These are phyloP conservation scores for Firmiana major DNA, from an alignment of 345 rosid genomes.

Conservation along the genomic window DNA sequence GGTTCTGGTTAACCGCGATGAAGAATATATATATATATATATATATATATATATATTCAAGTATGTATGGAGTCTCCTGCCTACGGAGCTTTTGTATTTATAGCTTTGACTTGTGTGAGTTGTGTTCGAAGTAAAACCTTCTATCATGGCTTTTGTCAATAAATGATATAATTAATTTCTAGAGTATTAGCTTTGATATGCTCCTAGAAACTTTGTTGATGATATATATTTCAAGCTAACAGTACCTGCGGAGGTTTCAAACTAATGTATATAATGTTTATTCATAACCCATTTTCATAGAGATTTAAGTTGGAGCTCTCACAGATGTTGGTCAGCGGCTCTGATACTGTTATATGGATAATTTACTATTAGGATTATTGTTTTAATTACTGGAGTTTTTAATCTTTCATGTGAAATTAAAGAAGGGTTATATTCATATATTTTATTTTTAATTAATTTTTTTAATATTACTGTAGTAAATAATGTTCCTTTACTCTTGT, in stretches of 20 bases:
- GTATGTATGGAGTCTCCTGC: not conserved
- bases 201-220: not conserved
- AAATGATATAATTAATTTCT: not conserved
- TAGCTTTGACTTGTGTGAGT: not conserved
- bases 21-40: not conserved
- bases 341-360: too few species aligned
- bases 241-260: too few species aligned
- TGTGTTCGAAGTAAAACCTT: not conserved
- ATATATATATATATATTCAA: not conserved
- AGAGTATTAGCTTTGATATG: not conserved
- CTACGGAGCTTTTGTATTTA: not conserved
- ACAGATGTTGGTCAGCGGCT: not conserved
- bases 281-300: too few species aligned
- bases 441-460: too few species aligned
- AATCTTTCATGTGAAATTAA: too few species aligned
- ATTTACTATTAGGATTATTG: not conserved
- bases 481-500: not conserved
- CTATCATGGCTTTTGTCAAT: slow-evolving; percentile 1
- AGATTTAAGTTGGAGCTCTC: too few species aligned
- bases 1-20: not conserved
- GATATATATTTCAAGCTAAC: not conserved
- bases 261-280: too few species aligned
- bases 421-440: too few species aligned
- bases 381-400: too few species aligned
- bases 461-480: too few species aligned